Base-by-base conservation (phyloP, 169 alveolate genomes). In the Perkinsus marinus region DNA sequence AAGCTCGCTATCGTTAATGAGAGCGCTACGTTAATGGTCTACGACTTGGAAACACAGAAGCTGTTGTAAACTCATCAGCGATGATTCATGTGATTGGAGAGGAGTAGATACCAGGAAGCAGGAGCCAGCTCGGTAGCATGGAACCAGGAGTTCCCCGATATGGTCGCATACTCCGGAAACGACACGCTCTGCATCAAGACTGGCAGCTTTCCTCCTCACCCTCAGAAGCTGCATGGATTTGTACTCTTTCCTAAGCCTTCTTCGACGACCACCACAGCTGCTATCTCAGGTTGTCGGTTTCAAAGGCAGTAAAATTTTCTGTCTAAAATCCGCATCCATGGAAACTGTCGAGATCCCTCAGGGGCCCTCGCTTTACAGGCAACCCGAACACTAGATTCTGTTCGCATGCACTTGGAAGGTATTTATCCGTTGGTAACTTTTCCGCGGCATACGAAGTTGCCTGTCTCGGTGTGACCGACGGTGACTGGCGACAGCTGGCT, bases 1-100 rank as follows among this genome's bases (percentile, higher is more conserved):
- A 96, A 95, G 94, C 94, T 98, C 39, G 99, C 98, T 10, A 95
- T 97, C 36, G 97, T 98, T n/a, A 98, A 97, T 93, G 97, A 97
- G 89, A 96, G 95, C 89, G 93, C 94, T 90, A 96, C 96, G 91
- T 89, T 98, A 93, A 93, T 95, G 57, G 98, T 98, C 90, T 95
- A 96, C 94, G 97, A 96, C 93, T 41, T 96, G 41, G 93, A 93
- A 19, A 93, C 95, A 34, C 93, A 97, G 92, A 93, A 39, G 68
- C 38, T 41, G 37, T 69, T 26, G 69, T 19, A 38, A 90, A 17
- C 39, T 19, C 91, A 90, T 36, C 68, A 39, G 38, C 69, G 91
- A 37, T 30, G 39, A 39, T 47, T 2, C 39, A 89, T 34, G 57
- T 9, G 46, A 38, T 9, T 13, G 17, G 47, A n/a, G 26, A 39